Evolutionary conservation across 495 filamentous ascomycete genomes (phyloP), one percentile per base, ranked within the genome.

Genomic region (Talaromyces liani): DNA sequence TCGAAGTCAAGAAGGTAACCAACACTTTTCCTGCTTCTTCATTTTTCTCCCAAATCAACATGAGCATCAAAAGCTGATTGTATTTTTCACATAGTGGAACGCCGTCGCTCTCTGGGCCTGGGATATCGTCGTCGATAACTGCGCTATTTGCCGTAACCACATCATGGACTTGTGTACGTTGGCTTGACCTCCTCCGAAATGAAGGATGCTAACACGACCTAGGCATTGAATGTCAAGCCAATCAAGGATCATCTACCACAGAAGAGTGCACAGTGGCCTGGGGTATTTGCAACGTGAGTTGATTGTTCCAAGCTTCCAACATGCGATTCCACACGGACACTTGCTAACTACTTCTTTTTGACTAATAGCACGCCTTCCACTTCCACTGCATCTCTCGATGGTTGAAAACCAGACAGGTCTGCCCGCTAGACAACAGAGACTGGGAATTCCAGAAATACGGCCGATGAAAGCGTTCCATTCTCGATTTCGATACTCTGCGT

Each of bases 391-490:
- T 99, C 73, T 98, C 95, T 4, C 87, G 94, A 75, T 99, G 94
- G 94, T 80, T 99, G 45, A 99, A 99, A 83, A 97, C 94, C n/a
- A 91, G 95, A 63, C 94, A 98, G 75, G 94, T 99, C 58, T 99
- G 94, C 70, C 94, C 94, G 3, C 83, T 99, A 27, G 94, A 99
- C 77, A 99, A 99, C 79, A 84, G 93, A 68, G 94, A 98, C 75
- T 99, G 94, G 94, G 94, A 98, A 71, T 98, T 98, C 84, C 94
- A 99, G 79, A 98, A 98, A 72, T 99, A 99, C 71, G 94, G 94
- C 61, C 84, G 89, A 71, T 91, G 85, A 76, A 73, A 29, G 27
- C 22, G 5, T 55, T 29, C 24, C 1, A 55, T 55, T 33, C 39
- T 41, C 36, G 36, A 41, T 62, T 33, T 45, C 12, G 58, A 24